Evolutionary conservation across 352 stramenopile species (phyloP), one percentile per base, ranked within the genome.

Genomic region (Peronospora destructor): DNA sequence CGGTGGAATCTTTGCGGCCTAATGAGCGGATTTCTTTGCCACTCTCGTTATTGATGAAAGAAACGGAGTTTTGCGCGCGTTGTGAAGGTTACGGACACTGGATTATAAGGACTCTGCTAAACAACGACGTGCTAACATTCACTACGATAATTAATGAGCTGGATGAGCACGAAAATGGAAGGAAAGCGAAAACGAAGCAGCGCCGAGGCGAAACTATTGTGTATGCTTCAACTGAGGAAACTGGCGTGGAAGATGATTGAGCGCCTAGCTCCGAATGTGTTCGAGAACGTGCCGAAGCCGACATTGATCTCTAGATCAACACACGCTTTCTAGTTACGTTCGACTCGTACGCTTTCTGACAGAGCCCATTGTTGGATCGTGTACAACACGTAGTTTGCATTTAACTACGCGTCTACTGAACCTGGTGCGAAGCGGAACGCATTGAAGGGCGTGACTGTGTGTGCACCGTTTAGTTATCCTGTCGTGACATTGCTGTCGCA

Each of bases 61-160:
- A 88, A 16, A 91, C 83, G 0, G 80, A 91, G 49, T 68, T 94
- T 32, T 91, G 90, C 37, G 76, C 80, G 17, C 76, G 83, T 19
- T 73, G 76, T 3, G 60, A 71, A 44, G 49, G 76, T 30, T 68
- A 84, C 45, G 67, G 90, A 8, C 67, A 85, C 32, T 94, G 83
- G 83, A 77, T 84, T 45, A 66, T 89, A 0, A 87, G 85, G 28
- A 74, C 76, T 2, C 74, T 61, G 3, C 38, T 94, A 17, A 89
- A 90, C 52, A 82, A 89, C 16, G 83, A 94, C 23, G 52, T 91
- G 25, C 43, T 91, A 33, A 84, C 73, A 6, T 89, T 76, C 9
- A 42, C 40, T 9, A 54, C 61, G 10, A 73, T 74, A 8, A 73
- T 87, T 4, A 62, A 69, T 33, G 70, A 87, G 35, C 64, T 91